Evolutionary conservation across 192 early-diverging fungal genomes (phyloP), one percentile per base, ranked within the genome.

Genomic region (Ambispora gerdemannii): DNA sequence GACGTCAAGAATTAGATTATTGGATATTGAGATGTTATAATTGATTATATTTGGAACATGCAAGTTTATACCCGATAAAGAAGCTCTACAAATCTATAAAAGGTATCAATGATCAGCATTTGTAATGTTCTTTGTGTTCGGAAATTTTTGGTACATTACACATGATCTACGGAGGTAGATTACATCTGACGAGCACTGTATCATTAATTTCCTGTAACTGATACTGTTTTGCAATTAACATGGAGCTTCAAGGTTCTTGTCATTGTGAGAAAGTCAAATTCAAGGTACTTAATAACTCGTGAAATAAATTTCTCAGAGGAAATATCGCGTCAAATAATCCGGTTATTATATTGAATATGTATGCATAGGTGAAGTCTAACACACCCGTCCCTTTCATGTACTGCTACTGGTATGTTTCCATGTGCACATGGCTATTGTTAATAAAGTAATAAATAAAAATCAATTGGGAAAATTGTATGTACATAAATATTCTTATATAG

Each of bases 231-330:
- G n/a, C 38, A 15, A 43, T 15, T 43, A 43, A 15, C 38, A 80
- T 77, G 77, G 78, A 84, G 34, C 71, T 89, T 27, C 53, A 82
- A 61, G 87, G 86, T 10, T 86, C 85, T 15, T 89, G 87, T 68
- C 86, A 89, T 67, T 89, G 87, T 65, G 86, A 78, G 47, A 81
- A 79, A 31, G 76, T 84, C 4, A 67, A 70, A 31, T 89, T 87
- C 59, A 80, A 71, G 65, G 81, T 60, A 32, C n/a, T 11, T 51
- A 11, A 20, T 4, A 3, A 10, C 6, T 53, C 22, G 17, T 17
- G 3, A 60, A 31, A 30, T 6, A 8, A 60, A 25, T 17, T 19
- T 19, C n/a, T 2, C 30, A 30, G 31, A 31, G 17, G 30, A 52
- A 52, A 52, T 43, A 10, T 43, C 15, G 7, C 1, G 17, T 0